Evolutionary conservation across 805 yeast species (phyloP), one percentile per base, ranked within the genome.

Genomic region (Metschnikowia chrysomelidarum): DNA sequence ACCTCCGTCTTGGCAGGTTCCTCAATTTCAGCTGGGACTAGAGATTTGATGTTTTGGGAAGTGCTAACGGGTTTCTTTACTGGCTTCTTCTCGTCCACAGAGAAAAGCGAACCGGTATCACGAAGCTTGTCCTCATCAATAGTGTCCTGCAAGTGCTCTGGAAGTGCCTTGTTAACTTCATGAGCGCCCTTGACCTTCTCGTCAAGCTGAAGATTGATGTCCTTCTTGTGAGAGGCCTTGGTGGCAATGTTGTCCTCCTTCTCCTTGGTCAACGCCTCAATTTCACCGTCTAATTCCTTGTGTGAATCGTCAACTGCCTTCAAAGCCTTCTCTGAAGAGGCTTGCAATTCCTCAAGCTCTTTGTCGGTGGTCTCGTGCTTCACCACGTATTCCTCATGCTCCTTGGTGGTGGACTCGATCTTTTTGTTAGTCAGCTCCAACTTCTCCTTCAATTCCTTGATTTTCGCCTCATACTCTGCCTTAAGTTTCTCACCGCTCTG

Each of bases 151-250:
- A 76, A 60, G 55, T 76, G 82, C 32, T 71, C 77, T 9, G 82
- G 82, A 42, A 73, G 65, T 37, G 64, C 71, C 10, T 46, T 52
- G 47, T 75, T 74, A 47, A 76, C 71, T 36, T 61, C 64, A 49
- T 64, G 69, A 46, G 69, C 76, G 32, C 71, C 74, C 32, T 57
- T 75, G 59, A 67, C 67, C 45, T 54, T 51, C 19, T 57, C 56
- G 16, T 60, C 62, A 22, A 66, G 44, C 5, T 50, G 52, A 11
- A 37, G 37, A 38, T 51, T 47, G 38, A 67, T 66, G 21, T 57
- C 62, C 25, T 59, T 49, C 46, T 62, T 54, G 42, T 69, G 62
- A 19, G 53, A 33, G 3, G 53, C 52, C 50, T 73, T 70, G 24
- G 65, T 53, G 12, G 57, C 57, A n/a, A 39, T 54, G 42, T 55